A percentile compares a stretch with the other conserved stretches of the same genome.
Conservation (phyloP, 768 basidiomycete species). For the Trametes gibbosa region DNA sequence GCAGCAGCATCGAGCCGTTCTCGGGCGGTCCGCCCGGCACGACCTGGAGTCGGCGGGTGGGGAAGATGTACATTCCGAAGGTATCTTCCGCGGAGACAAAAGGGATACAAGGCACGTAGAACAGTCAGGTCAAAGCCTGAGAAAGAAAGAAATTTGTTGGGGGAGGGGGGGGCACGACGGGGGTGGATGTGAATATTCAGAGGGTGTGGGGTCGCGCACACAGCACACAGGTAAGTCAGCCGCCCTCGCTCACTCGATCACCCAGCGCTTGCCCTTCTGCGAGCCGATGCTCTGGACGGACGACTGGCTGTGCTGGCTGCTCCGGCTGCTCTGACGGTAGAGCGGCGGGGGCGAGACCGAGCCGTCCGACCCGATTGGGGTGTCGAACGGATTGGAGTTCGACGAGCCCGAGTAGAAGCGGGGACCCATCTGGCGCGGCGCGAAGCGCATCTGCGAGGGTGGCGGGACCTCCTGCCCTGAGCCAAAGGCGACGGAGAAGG, state of each 20-base stretch:
- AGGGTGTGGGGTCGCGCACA: neutral
- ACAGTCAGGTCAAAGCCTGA: neutral
- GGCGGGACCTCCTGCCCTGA: constrained; percentile 34
- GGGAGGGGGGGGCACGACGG: too few species aligned
- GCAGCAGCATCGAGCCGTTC: neutral
- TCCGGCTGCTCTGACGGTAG: constrained; percentile 34
- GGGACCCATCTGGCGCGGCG: constrained; percentile 40
- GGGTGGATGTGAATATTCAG: neutral
- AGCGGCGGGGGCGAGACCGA: constrained; percentile 18
- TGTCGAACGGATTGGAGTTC: constrained; percentile 37
- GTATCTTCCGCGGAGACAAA: neutral
- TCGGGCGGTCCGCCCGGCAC: neutral
- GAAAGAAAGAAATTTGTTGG: neutral
- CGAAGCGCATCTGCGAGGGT: constrained; percentile 38
- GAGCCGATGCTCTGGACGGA: constrained; percentile 30
- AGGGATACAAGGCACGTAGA: neutral
- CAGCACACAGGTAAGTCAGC: too few species aligned
- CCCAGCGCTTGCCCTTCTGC: constrained; percentile 40
- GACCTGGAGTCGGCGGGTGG: neutral
- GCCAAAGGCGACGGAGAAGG: constrained; percentile 42
- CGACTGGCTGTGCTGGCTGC: constrained; percentile 38
- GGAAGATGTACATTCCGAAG: neutral
- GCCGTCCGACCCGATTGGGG: constrained; percentile 10
- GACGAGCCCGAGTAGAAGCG: constrained; percentile 38
- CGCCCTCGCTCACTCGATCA: constrained; percentile 60